Evolutionary conservation across 257 asterid species (phyloP), one percentile per base, ranked within the genome.

Genomic region (Prunella vulgaris): DNA sequence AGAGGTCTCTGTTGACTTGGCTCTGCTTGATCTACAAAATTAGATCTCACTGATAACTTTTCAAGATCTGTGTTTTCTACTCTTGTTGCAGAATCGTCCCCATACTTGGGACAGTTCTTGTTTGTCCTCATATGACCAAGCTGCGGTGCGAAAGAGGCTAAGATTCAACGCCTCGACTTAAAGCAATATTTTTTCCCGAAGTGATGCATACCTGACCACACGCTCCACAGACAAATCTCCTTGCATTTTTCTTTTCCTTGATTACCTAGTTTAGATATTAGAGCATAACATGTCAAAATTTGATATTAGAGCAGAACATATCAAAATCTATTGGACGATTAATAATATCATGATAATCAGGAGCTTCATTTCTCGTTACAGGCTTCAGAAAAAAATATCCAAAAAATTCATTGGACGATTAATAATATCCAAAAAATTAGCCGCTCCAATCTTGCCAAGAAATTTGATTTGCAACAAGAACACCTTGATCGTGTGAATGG

Each of bases 51-150:
- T 5, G 79, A 66, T n/a, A 76, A 49, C 86, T 81, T 91, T 54
- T 90, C 96, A 5, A 75, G 76, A 77, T 93, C 97, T 44, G 60
- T 75, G 81, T 49, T 83, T 70, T 93, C 97, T 12, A 18, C 74
- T 59, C 96, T 84, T 35, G 90, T 60, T 56, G 88, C 99, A 40
- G 86, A 18, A 72, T 93, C 96, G 74, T 88, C 96, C 17, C 99
- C 87, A 37, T 93, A 90, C 80, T 86, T 94, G 76, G 99, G 99
- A 80, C 98, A 94, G 81, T 91, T 82, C 82, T 94, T 94, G 87
- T 94, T 94, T 77, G 99, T 94, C 82, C 97, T 86, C 99, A 94
- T 94, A 78, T 94, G 99, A 82, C 97, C 97, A 80, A 84, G 90
- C 99, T 94, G 90, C 71, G 73, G 53, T 33, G 75, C 62, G 22